A percentile compares a stretch with the other conserved stretches of the same genome.
phyloP scores from a whole-genome alignment of 331 rosid genomes.

The Prunus yedoensis region DNA sequence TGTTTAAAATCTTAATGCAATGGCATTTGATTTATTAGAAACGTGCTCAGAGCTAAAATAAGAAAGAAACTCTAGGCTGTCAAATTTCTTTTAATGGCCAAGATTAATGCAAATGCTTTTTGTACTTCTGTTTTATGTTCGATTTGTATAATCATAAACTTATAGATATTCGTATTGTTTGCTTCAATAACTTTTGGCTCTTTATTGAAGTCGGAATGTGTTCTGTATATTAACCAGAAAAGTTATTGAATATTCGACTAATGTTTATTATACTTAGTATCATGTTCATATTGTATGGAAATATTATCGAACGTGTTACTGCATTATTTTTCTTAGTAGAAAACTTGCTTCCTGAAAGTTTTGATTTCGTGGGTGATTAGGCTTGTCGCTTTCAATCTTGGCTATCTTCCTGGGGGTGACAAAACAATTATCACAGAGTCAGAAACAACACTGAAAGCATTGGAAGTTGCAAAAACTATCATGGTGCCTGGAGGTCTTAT shows the following conservation, averaged over 20 bases:
- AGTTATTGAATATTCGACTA: no score
- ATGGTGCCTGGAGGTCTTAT: conserved; percentile 71
- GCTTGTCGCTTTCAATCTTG: conserved; percentile 91
- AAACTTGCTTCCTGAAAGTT: neutral
- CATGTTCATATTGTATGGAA: neutral
- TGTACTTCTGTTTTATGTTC: no score
- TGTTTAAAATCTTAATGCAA: neutral
- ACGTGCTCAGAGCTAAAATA: no score
- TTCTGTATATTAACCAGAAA: no score
- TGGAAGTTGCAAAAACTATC: conserved; percentile 67
- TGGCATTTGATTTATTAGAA: neutral
- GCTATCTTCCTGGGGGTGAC: conserved; percentile 90
- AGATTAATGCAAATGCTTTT: no score
- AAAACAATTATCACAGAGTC: conserved; percentile 67
- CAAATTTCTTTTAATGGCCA: no score
- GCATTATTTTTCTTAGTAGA: neutral
- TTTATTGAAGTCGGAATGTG: neutral
- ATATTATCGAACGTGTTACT: neutral
- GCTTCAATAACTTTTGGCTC: neutral
- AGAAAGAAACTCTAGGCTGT: no score
- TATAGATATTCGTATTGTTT: no score
- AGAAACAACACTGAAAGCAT: conserved; percentile 64
- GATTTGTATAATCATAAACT: no score
- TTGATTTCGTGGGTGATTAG: conserved; percentile 43
- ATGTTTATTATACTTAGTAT: neutral